Conservation (phyloP, 2,329 filamentous ascomycete species). For the Colletotrichum karsti region DNA sequence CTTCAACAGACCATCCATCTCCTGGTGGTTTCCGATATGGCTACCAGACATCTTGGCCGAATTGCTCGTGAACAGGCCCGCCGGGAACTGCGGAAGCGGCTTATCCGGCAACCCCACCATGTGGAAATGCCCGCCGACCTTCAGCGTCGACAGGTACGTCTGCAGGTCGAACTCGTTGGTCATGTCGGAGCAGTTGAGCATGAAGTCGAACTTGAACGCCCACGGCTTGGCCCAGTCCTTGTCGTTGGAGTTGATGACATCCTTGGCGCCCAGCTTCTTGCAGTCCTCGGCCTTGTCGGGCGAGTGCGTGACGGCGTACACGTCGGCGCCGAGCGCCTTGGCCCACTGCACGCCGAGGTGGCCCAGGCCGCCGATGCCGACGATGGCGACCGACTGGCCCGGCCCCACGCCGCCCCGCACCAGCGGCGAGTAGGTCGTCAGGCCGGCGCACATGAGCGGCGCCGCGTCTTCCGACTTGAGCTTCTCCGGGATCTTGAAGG, state of each 20-base stretch:
- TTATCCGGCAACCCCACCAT: slow-evolving; percentile 65
- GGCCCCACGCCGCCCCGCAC: slow-evolving; percentile 73
- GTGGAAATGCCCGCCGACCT: slow-evolving; percentile 64
- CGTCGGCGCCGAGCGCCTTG: slow-evolving; percentile 73
- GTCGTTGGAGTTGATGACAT: slow-evolving; percentile 53
- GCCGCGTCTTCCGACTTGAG: slow-evolving; percentile 60
- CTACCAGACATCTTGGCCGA: slow-evolving; percentile 51
- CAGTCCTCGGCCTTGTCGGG: slow-evolving; percentile 67
- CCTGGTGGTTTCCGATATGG: slow-evolving; percentile 68
- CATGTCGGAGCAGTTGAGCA: slow-evolving; percentile 59
- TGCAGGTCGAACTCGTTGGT: slow-evolving; percentile 63
- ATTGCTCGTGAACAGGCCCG: slow-evolving; percentile 50
- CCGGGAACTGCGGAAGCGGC: slow-evolving; percentile 51
- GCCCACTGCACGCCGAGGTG: slow-evolving; percentile 79
- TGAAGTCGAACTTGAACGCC: slow-evolving; percentile 57
- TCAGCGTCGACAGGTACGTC: slow-evolving; percentile 59
- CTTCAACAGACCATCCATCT: slow-evolving; percentile 66
- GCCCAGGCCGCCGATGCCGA: slow-evolving; percentile 78
- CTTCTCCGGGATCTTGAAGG: slow-evolving; percentile 64
- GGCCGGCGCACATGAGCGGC: slow-evolving; percentile 80
- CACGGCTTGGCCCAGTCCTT: slow-evolving; percentile 67
- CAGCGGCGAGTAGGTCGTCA: slow-evolving; percentile 78
- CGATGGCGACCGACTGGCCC: slow-evolving; percentile 75
- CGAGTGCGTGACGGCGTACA: slow-evolving; percentile 70
- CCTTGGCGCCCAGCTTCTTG: slow-evolving; percentile 69